Evolutionary conservation across 108 stramenopile genomes (phyloP).

Genomic region (Ochromonas danica): DNA sequence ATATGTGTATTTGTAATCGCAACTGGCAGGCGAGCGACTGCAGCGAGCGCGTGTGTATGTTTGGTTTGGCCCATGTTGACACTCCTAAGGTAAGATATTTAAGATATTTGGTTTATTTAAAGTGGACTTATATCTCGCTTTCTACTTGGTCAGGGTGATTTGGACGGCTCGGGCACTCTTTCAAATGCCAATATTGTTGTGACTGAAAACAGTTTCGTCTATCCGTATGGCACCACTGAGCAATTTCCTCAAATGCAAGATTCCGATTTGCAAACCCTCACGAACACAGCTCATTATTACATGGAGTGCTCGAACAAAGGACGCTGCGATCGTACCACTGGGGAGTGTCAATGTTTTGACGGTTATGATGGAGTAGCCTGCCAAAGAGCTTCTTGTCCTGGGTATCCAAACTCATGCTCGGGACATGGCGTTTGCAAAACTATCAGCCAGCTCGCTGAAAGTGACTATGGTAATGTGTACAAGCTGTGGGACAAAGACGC

Average conservation of each 20-base stretch:
- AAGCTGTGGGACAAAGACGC: constrained; percentile 70
- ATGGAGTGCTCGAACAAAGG: constrained; percentile 36
- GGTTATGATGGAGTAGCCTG: constrained; percentile 35
- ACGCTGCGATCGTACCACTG: constrained; percentile 27
- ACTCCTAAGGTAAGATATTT: constrained; percentile 54
- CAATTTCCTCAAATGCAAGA: constrained; percentile 61
- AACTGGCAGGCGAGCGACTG: constrained; percentile 42
- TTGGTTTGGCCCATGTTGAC: constrained; percentile 54
- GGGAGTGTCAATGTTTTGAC: constrained; percentile 21
- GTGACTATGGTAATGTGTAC: constrained; percentile 62
- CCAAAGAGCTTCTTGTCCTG: constrained; percentile 34
- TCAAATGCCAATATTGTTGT: constrained; percentile 43
- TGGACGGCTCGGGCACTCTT: constrained; percentile 38
- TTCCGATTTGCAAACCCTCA: neutral
- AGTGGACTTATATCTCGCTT: constrained; percentile 11
- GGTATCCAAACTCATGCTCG: constrained; percentile 33
- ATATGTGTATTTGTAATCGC: constrained; percentile 33
- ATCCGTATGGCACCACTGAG: constrained; percentile 68
- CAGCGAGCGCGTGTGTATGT: constrained; percentile 52
- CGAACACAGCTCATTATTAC: constrained; percentile 37
- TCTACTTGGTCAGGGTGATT: constrained; percentile 38
- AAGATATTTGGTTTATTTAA: neutral
- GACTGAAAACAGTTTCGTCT: constrained; percentile 57
- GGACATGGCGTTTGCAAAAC: constrained; percentile 56
- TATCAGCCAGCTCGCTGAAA: constrained; percentile 45